Base-by-base conservation (phyloP, 2,329 filamentous ascomycete species). In the Colletotrichum spaethianum region DNA sequence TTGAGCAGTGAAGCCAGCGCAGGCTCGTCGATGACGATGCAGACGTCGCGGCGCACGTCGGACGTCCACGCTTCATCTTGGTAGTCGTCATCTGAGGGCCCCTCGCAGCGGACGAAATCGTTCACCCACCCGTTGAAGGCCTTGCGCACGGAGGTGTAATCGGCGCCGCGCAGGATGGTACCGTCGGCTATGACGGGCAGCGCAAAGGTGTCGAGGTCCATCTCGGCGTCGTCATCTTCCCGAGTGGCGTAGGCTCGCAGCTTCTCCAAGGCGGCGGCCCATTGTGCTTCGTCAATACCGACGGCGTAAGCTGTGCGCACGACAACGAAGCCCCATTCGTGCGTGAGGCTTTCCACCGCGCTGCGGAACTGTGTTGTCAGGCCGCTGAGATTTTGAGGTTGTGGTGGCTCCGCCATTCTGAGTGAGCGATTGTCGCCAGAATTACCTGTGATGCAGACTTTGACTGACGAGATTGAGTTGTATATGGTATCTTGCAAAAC, bases 301-400 rank as follows among this genome's bases (percentile, higher is more conserved):
- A 3, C 42, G n/a, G n/a, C 33, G 60, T 63, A 52, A 28, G 60
- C 44, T n/a, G 60, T 63, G 31, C 33, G 33, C n/a, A 53, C 60
- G 6, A 63, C 46, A 14, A 63, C 23, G 60, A 63, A 62, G 20
- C 60, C 44, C 60, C 31, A 40, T 63, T 63, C 46, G 12, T 42
- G 31, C 2, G 28, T 63, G 23, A 52, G 60, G 33, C 23, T 9
- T 38, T 63, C n/a, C 14, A 52, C 33, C 2, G 33, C n/a, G 8
- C 31, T 52, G n/a, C 33, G 33, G 6, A 52, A 63, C 2, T n/a
- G 31, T 12, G 42, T 7, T 3, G 33, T 52, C 31, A 52, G 18
- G 31, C 14, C 23, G 16, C 44, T 52, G 44, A 38, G 60, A 28
- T 63, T 31, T 46, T 1, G 40, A 16, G 6, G 5, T 18, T 38